phyloP scores from a whole-genome alignment of 305 asterid genomes.

The Fraxinus nigra region DNA sequence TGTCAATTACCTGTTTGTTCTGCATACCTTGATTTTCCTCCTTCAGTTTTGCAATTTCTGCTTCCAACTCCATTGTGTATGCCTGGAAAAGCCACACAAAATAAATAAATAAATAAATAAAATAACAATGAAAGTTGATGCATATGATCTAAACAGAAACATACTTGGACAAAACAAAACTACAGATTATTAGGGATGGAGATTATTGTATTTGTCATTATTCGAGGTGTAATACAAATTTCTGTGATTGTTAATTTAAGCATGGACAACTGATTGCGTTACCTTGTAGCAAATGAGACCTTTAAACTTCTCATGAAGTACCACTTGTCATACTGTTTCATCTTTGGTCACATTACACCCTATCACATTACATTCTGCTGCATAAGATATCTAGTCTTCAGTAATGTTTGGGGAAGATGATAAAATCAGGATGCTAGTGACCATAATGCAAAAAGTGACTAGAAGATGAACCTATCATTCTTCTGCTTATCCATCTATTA shows the following conservation, averaged over 20 bases:
- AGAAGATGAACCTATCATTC: background rate
- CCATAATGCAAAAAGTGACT: constrained; percentile 5
- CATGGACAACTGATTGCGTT: constrained; percentile 15
- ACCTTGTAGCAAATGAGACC: constrained; percentile 13
- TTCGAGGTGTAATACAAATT: background rate
- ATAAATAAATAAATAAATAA: too few relatives aligned
- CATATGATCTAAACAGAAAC: background rate
- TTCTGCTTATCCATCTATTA: background rate
- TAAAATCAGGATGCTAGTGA: constrained; percentile 3
- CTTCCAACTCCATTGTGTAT: constrained; percentile 90
- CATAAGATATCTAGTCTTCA: constrained; percentile 8
- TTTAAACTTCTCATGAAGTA: background rate
- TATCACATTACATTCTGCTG: constrained; percentile 12
- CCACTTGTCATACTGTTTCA: constrained; percentile 13
- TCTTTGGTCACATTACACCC: constrained; percentile 1
- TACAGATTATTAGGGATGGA: background rate
- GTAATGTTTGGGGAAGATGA: background rate
- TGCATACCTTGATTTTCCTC: constrained; percentile 74
- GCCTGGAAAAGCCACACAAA: constrained; percentile 48
- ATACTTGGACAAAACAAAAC: background rate
- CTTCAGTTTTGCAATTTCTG: constrained; percentile 86
- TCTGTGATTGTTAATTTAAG: constrained; percentile 9
- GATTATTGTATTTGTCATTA: background rate
- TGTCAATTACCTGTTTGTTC: constrained; percentile 64
- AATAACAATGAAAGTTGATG: background rate